Evolutionary conservation across 352 stramenopile species (phyloP).

Genomic region (Globisporangium polare): DNA sequence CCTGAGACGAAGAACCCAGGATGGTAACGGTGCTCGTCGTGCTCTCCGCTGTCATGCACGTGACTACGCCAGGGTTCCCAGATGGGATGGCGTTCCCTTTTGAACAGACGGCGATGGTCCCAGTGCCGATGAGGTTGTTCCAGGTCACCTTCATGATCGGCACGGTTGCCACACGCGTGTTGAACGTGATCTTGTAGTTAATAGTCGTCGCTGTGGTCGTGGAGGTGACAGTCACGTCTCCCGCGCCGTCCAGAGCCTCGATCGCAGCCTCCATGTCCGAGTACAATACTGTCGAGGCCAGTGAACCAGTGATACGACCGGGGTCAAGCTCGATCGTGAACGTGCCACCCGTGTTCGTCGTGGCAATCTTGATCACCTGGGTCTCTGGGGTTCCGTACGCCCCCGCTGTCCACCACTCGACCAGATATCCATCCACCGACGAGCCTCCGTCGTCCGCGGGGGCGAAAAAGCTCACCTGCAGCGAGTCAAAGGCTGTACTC

Average conservation of each 20-base stretch:
- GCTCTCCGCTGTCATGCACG: slow-evolving; percentile 51
- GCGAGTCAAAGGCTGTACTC: slow-evolving; percentile 44
- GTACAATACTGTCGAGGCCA: slow-evolving; percentile 50
- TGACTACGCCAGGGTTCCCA: slow-evolving; percentile 32
- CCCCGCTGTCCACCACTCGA: slow-evolving; percentile 83
- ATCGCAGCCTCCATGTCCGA: slow-evolving; percentile 78
- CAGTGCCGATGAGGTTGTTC: slow-evolving; percentile 30
- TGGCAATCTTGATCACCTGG: slow-evolving; percentile 86
- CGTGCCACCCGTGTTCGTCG: slow-evolving; percentile 64
- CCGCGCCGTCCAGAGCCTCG: slow-evolving; percentile 67
- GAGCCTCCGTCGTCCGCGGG: slow-evolving; percentile 86
- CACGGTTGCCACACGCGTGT: slow-evolving; percentile 33
- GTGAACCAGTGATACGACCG: slow-evolving; percentile 41
- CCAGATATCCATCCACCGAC: slow-evolving; percentile 74
- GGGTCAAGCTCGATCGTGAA: slow-evolving; percentile 75
- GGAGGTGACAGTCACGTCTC: slow-evolving; percentile 72
- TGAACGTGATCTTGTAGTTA: slow-evolving; percentile 61
- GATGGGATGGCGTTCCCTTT: slow-evolving; percentile 23
- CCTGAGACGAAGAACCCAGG: slow-evolving; percentile 27
- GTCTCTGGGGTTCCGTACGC: slow-evolving; percentile 51
- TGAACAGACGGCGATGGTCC: slow-evolving; percentile 46
- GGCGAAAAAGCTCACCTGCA: slow-evolving; percentile 84
- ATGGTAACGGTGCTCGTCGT: slow-evolving; percentile 25
- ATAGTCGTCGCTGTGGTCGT: slow-evolving; percentile 18
- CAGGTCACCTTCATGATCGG: slow-evolving; percentile 31